Evolutionary conservation across 2,329 filamentous ascomycete species (phyloP), one percentile per base, ranked within the genome.

Genomic region (Sporothrix globosa): DNA sequence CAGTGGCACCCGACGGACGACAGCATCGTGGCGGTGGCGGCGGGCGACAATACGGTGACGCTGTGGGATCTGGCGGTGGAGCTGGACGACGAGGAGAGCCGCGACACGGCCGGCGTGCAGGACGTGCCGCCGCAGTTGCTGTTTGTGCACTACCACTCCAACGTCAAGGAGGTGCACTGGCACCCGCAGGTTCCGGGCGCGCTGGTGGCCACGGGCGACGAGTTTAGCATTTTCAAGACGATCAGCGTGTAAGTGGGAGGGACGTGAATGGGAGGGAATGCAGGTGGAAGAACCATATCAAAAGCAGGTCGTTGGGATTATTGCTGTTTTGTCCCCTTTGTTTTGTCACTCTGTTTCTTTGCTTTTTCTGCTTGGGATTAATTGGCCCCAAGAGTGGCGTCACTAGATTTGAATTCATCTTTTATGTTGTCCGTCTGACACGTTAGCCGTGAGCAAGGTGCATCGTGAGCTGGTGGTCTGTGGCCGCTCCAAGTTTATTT

Each of bases 1-100:
- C 94, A 98, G 82, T 99, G 96, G 95, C 95, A 98, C 80, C 95
- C 96, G 2, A 95, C 92, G 0, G 96, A 99, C 77, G 95, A 99
- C 84, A 96, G 92, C 79, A 96, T 98, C 77, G 89, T 99, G 19
- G 92, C 93, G 2, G 93, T 98, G 54, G 95, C 92, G 27, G 92
- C 93, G 0, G 96, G 91, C 58, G 96, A 99, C 80, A 95, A 94
- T 82, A 98, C 95, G 0, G 88, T 98, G 44, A 97, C 96, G 1
- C 83, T 98, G 44, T 98, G 96, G 96, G 96, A 99, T 87, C 81
- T 99, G 78, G 93, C 94, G 0, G 96, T 98, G 70, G 96, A 99
- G 84, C 80, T 98, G 72, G 96, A 99, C 76, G 96, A 98, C 78
- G 96, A 99, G 81, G 96, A 98, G 85, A 96, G 91, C 82, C 92